phyloP scores from a whole-genome alignment of 192 early-diverging fungal genomes.

The Coemansia reversa region DNA sequence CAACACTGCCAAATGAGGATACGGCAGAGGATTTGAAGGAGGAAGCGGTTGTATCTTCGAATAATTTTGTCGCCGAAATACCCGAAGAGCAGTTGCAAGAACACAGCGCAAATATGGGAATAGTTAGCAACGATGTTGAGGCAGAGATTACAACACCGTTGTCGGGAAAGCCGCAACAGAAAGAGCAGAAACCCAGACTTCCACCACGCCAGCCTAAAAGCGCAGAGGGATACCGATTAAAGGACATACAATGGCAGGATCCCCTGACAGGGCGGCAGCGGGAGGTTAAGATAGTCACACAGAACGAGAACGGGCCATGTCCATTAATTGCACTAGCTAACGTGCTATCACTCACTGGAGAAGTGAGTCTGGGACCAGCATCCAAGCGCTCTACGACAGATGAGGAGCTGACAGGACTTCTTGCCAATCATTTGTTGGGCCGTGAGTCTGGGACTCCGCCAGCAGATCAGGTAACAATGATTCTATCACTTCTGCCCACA shows the following conservation, averaged over 20 bases:
- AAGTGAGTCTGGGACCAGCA: conserved; percentile 59
- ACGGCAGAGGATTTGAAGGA: no score
- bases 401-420: conserved; percentile 65
- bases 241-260: conserved; percentile 69
- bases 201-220: conserved; percentile 3
- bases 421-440: conserved; percentile 69
- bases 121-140: no score
- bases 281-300: conserved; percentile 76
- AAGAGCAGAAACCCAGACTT: background rate
- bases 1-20: no score
- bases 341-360: conserved; percentile 72
- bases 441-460: conserved; percentile 3
- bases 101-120: no score
- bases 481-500: conserved; percentile 36
- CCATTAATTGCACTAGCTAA: conserved; percentile 85
- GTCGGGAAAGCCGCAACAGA: no score
- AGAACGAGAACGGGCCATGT: conserved; percentile 94
- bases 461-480: conserved; percentile 4
- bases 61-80: no score
- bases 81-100: no score
- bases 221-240: conserved; percentile 64
- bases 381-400: conserved; percentile 60
- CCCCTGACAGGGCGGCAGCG: conserved; percentile 43
- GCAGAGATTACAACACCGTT: no score
- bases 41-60: no score